A percentile compares a stretch with the other conserved stretches of the same genome.
Evolutionary conservation across 2,329 filamentous ascomycete genomes (phyloP).

Genomic region (Neopestalotiopsis sp.): DNA sequence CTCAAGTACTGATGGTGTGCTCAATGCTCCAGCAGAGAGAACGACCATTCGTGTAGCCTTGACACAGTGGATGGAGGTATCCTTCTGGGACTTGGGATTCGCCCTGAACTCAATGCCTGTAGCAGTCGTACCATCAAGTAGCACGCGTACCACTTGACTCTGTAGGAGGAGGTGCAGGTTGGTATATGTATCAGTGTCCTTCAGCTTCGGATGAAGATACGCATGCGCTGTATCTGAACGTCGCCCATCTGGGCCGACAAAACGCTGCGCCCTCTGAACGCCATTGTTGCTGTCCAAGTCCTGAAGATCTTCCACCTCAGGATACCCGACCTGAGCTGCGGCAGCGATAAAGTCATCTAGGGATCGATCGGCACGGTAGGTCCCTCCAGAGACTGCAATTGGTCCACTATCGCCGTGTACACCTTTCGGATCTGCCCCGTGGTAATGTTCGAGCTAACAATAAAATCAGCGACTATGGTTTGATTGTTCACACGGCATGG

Average conservation of each 20-base stretch:
- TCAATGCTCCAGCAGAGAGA: conserved; percentile 44
- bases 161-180: conserved; percentile 60
- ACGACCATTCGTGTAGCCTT: conserved; percentile 55
- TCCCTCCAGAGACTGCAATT: conserved; percentile 53
- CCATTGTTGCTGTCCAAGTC: conserved; percentile 45
- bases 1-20: conserved; percentile 53
- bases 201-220: conserved; percentile 57
- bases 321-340: conserved; percentile 49
- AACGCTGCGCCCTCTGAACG: conserved; percentile 24
- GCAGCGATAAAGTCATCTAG: conserved; percentile 53
- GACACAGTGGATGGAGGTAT: conserved; percentile 26
- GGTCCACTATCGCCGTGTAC: conserved; percentile 55
- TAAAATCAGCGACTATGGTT: neutral
- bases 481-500: neutral
- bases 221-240: conserved; percentile 57
- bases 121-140: conserved; percentile 25
- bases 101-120: conserved; percentile 36
- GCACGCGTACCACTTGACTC: conserved; percentile 46
- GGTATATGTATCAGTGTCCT: conserved; percentile 45
- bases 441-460: conserved; percentile 6
- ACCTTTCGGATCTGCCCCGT: conserved; percentile 37
- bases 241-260: conserved; percentile 37
- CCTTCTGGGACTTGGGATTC: conserved; percentile 40
- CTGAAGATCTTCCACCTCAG: conserved; percentile 53
- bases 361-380: conserved; percentile 42